These are phyloP conservation scores for Vickermania ingenoplastis DNA, from an alignment of 208 protist species.

Conservation along the genomic window DNA sequence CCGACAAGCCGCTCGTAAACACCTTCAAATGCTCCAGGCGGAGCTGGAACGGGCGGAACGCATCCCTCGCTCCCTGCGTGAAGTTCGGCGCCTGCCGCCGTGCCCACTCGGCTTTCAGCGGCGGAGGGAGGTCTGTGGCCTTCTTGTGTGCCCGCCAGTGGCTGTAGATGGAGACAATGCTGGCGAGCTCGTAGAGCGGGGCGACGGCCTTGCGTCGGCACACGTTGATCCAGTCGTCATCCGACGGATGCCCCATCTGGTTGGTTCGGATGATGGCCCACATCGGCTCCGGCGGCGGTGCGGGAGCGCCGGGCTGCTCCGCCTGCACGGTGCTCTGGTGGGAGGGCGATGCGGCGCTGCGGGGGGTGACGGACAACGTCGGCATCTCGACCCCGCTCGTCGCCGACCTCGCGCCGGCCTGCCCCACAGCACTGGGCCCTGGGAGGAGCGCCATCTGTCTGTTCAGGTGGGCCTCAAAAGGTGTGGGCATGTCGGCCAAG, in stretches of 20 bases:
- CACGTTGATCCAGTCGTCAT: conserved; percentile 1
- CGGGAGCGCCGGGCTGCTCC: not conserved
- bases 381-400: not conserved
- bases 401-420: too few relatives aligned
- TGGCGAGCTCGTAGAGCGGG: conserved; percentile 2
- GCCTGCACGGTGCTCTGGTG: not conserved
- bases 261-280: not conserved
- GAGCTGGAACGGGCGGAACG: not conserved
- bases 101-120: not conserved
- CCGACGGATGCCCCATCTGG: not conserved
- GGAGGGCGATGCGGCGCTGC: not conserved
- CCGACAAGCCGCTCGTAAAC: not conserved
- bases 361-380: too few relatives aligned
- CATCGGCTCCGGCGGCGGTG: conserved; percentile 2
- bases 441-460: not conserved
- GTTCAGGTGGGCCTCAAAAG: not conserved
- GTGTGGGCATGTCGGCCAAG: not conserved
- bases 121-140: not conserved
- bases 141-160: not conserved
- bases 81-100: not conserved
- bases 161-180: conserved; percentile 1
- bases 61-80: not conserved
- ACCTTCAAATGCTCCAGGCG: not conserved
- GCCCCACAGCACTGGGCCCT: not conserved
- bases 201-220: not conserved